These are phyloP conservation scores for Myrmaecium sp. DNA, from an alignment of 2,329 filamentous ascomycete genomes.

Conservation along the genomic window DNA sequence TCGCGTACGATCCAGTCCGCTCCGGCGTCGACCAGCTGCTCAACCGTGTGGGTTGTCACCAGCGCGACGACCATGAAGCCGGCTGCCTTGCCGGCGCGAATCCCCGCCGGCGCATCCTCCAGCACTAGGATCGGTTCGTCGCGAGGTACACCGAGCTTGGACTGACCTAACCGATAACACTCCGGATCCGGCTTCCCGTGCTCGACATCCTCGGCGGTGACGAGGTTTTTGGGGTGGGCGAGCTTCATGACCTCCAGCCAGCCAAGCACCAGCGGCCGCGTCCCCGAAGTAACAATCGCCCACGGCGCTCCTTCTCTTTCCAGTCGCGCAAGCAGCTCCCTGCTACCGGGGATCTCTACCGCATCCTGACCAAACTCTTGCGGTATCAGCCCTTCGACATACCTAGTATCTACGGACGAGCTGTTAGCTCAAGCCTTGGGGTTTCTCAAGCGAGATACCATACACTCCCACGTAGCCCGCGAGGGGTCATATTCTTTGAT, in stretches of 20 bases:
- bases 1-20: conserved; percentile 80
- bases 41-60: conserved; percentile 63
- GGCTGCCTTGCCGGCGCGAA: conserved; percentile 66
- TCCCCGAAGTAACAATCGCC: conserved; percentile 55
- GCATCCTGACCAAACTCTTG: conserved; percentile 61
- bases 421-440: not conserved
- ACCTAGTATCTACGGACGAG: conserved; percentile 47
- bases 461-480: conserved; percentile 86
- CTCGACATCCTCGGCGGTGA: conserved; percentile 33
- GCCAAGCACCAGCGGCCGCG: conserved; percentile 28
- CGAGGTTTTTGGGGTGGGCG: conserved; percentile 27
- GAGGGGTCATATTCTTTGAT: conserved; percentile 63
- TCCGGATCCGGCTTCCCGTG: conserved; percentile 34
- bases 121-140: conserved; percentile 48
- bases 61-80: conserved; percentile 75
- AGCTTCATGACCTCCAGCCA: conserved; percentile 34
- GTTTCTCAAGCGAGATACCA: not conserved
- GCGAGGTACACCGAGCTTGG: conserved; percentile 23
- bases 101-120: conserved; percentile 79
- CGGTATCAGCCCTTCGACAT: conserved; percentile 65
- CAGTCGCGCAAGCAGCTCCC: conserved; percentile 50
- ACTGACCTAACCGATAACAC: conserved; percentile 28
- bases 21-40: conserved; percentile 55
- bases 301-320: conserved; percentile 49
- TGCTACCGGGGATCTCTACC: conserved; percentile 70